Conservation (phyloP, 305 asterid genomes). For the Caryopteris hybrid region DNA sequence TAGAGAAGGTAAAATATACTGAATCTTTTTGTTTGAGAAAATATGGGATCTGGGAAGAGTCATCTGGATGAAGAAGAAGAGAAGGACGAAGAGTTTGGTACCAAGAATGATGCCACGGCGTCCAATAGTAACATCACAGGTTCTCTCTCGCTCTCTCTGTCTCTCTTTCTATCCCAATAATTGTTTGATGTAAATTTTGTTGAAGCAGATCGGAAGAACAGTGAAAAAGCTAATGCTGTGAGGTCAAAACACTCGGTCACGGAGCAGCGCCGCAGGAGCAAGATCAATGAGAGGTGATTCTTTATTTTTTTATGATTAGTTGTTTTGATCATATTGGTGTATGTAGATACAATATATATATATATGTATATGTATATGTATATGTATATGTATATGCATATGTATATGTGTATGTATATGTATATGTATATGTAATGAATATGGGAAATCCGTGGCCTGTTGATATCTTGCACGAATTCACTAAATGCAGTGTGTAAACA, state of each 20-base stretch:
- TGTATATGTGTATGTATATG: too few species aligned
- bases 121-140: conserved; percentile 60
- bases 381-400: too few species aligned
- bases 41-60: conserved; percentile 51
- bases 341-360: too few species aligned
- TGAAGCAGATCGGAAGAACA: conserved; percentile 72
- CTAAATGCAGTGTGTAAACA: background rate
- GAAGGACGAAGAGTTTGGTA: conserved; percentile 60
- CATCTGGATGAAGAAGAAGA: conserved; percentile 56
- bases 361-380: too few species aligned
- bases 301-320: background rate
- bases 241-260: conserved; percentile 96
- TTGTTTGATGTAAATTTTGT: conserved; percentile 21
- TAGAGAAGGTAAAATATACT: background rate
- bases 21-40: background rate
- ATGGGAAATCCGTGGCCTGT: too few species aligned
- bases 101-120: conserved; percentile 42
- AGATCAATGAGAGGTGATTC: conserved; percentile 85
- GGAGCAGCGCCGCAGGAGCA: conserved; percentile 92
- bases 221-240: conserved; percentile 70
- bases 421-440: too few species aligned
- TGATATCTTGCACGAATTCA: too few species aligned
- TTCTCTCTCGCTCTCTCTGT: conserved; percentile 9
- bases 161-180: background rate
- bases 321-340: background rate